These are phyloP conservation scores for Hypericum perforatum DNA, from an alignment of 345 rosid species.

Conservation along the genomic window DNA sequence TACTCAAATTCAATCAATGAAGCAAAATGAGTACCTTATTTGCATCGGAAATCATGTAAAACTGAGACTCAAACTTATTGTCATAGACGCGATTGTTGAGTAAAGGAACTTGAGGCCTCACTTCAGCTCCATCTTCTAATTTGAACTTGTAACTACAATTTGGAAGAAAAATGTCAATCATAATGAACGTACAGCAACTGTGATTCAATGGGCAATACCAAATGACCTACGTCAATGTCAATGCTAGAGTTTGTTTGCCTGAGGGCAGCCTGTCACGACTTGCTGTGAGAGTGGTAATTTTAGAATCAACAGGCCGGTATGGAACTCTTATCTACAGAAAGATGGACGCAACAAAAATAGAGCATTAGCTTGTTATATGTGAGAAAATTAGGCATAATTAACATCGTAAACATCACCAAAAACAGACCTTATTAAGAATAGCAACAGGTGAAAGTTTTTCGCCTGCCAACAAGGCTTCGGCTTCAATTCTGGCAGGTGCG, in stretches of 20 bases:
- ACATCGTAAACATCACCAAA: neutral
- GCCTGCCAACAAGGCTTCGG: conserved; percentile 64
- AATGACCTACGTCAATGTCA: conserved; percentile 65
- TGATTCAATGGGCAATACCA: conserved; percentile 1
- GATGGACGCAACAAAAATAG: neutral
- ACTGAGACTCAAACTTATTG: conserved; percentile 92
- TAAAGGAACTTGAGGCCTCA: conserved; percentile 74
- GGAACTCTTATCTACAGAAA: conserved; percentile 65
- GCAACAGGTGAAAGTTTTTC: conserved; percentile 74
- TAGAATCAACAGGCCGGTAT: conserved; percentile 68
- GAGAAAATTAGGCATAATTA: conserved; percentile 11
- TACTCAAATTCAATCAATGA: no score
- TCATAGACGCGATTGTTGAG: conserved; percentile 93
- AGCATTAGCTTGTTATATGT: conserved; percentile 2
- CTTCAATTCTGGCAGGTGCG: conserved; percentile 77
- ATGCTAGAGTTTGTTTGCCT: conserved; percentile 80
- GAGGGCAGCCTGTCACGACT: conserved; percentile 80
- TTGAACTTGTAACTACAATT: conserved; percentile 76
- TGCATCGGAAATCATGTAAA: conserved; percentile 81
- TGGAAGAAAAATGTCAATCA: conserved; percentile 10
- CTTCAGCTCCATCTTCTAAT: conserved; percentile 88
- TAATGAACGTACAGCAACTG: conserved; percentile 2
- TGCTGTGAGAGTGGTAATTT: conserved; percentile 57
- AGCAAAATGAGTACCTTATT: conserved; percentile 56
- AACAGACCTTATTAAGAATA: conserved; percentile 58